phyloP scores from a whole-genome alignment of 1,139 yeast genomes.

The Suhomyces maxii region DNA sequence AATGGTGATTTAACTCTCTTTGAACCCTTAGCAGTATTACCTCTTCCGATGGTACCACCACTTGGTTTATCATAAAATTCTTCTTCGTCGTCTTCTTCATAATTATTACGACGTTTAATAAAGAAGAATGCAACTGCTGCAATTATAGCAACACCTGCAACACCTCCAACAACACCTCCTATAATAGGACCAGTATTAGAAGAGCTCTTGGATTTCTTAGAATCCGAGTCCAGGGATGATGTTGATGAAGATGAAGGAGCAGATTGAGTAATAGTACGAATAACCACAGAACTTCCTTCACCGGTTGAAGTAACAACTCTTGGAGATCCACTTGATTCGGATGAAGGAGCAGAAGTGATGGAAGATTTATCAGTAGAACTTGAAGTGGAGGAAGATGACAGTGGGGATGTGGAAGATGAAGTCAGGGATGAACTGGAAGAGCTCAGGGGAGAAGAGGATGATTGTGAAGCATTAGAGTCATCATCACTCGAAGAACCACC shows the following conservation, averaged over 20 bases:
- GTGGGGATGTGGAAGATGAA: slow-evolving; percentile 19
- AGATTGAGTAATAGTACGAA: slow-evolving; percentile 19
- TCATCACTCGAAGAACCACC: slow-evolving; percentile 4
- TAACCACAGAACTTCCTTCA: slow-evolving; percentile 12
- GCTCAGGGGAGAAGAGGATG: slow-evolving; percentile 7
- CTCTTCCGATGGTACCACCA: slow-evolving; percentile 22
- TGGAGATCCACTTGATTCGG: slow-evolving; percentile 2
- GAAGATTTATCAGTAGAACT: neutral
- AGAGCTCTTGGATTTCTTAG: slow-evolving; percentile 11
- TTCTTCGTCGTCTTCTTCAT: slow-evolving; percentile 49
- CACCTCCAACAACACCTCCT: slow-evolving; percentile 70
- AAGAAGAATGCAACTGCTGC: slow-evolving; percentile 48
- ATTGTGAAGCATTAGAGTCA: slow-evolving; percentile 3
- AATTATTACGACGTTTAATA: slow-evolving; percentile 40
- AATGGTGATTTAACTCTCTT: slow-evolving; percentile 15
- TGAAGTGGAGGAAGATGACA: slow-evolving; percentile 7
- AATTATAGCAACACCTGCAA: slow-evolving; percentile 49
- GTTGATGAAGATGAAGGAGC: slow-evolving; percentile 20
- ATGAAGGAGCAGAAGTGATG: neutral
- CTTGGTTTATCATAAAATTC: slow-evolving; percentile 40
- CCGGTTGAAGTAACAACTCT: slow-evolving; percentile 10
- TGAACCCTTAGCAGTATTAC: slow-evolving; percentile 32
- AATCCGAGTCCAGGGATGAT: slow-evolving; percentile 4
- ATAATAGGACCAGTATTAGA: slow-evolving; percentile 55
- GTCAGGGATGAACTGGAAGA: slow-evolving; percentile 17